Base-by-base conservation (phyloP, 306 rosid species). In the Acmispon strigosus region DNA sequence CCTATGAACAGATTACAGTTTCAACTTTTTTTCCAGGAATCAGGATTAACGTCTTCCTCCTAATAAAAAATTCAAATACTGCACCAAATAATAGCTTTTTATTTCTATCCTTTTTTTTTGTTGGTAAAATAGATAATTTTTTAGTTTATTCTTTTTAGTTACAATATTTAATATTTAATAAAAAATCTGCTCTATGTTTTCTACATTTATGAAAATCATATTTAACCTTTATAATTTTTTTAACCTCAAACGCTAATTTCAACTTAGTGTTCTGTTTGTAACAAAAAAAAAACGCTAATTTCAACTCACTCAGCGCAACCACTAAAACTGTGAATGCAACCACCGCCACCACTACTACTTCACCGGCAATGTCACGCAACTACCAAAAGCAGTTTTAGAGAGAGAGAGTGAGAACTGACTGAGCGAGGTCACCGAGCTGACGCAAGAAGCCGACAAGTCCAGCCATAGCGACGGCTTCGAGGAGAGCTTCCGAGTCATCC, bases 361-460 rank as follows among this genome's bases (percentile, higher is more conserved):
- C 1, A 72, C 45, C 11, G 22, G 55, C 19, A 6, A 36, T 58
- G 69, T 34, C 20, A 72, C 13, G 69, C 9, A 44, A 54, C 18
- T 7, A 50, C 22, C 7, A 14, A 11, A 27, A 53, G 15, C 22
- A 9, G 64, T n/a, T 59, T 2, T 1, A 61, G 51, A 55, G 62
- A 60, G 68, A 36, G 39, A 45, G 74, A 37, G 37, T 42, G 69
- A 8, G 73, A 67, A 64, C 89, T 80, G 37, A 95, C 99, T 91
- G 96, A 6, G 97, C 86, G 19, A 95, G 96, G 86, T 95, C 97
- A 1, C 97, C 99, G 73, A 95, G 97, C 81, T 95, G 99, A 58
- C 99, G 99, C 71, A 95, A 80, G 56, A 95, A 85, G 2, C 97
- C 99, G 37, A 86, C 96, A 34, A 95, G 92, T 45, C 91, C 97